Base-by-base conservation (phyloP, 768 basidiomycete genomes). In the Xerocomus brunneocitrinus region DNA sequence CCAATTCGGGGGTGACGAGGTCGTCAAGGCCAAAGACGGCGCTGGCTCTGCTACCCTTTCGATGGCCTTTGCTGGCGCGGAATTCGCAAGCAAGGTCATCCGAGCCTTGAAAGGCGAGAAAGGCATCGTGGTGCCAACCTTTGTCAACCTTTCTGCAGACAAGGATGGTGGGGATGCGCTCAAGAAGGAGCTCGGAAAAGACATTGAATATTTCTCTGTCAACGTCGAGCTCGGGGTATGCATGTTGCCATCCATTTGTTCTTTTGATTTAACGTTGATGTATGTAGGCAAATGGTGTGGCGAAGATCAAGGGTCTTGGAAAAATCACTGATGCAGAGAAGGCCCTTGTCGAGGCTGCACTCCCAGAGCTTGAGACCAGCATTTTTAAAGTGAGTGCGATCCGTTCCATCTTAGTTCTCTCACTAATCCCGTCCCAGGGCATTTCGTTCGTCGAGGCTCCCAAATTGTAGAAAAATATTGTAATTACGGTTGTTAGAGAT, bases 1-100 rank as follows among this genome's bases (percentile, higher is more conserved):
- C 63, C 94, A 95, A 70, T 97, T 90, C 65, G 95, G 95, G 52
- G 95, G 94, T 53, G 95, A 97, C 62, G 95, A 98, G 74, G 95
- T 98, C 65, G 95, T 98, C 69, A 89, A 97, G 75, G 97, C 97
- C 41, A 99, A 99, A 77, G 88, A 91, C 63, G 86, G 86, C 53
- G 70, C 78, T 48, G 97, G 97, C 42, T 94, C 91, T 31, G 95
- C 95, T 8, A 97, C 94, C n/a, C 82, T 95, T 53, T 93, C 91
- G 32, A 98, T 98, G 94, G 93, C 93, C 1, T 92, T 87, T 62
- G 91, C 95, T 48, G 95, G 94, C 53, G 90, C 89, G 47, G 85
- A 92, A 72, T 98, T 98, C 65, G 82, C 92, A 28, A 70, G 70
- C 60, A 89, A 91, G 66, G 74, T 98, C 65, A 77, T 98, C 65